A percentile compares a stretch with the other conserved stretches of the same genome.
These are phyloP conservation scores for Botrytis sinoallii DNA, from an alignment of 2,329 filamentous ascomycete species.

Conservation along the genomic window DNA sequence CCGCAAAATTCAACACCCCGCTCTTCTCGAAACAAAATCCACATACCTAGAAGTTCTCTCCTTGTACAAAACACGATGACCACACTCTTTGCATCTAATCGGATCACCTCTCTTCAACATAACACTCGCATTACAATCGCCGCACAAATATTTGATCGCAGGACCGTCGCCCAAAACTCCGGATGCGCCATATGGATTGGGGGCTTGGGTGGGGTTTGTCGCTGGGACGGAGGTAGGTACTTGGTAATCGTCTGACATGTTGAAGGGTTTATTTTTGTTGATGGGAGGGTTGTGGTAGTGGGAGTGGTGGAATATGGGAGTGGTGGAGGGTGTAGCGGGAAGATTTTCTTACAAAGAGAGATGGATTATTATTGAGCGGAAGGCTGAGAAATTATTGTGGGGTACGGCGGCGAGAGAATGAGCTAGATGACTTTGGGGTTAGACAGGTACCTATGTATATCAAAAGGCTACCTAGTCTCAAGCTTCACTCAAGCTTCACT, in stretches of 20 bases:
- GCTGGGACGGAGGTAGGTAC: conserved; percentile 9
- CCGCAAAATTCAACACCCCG: background rate
- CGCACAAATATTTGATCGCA: conserved; percentile 70
- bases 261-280: background rate
- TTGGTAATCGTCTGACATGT: conserved; percentile 18
- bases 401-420: background rate
- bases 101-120: conserved; percentile 73
- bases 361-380: background rate
- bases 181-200: conserved; percentile 37
- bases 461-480: background rate
- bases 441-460: background rate
- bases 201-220: conserved; percentile 26
- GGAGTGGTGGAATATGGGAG: background rate
- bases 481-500: background rate
- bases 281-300: background rate
- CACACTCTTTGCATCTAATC: conserved; percentile 88
- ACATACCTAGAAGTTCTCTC: conserved; percentile 89
- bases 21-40: conserved; percentile 33
- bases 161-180: conserved; percentile 44
- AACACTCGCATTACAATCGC: conserved; percentile 79
- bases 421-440: background rate
- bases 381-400: conserved; percentile 13
- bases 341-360: conserved; percentile 10
- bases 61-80: conserved; percentile 95
- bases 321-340: background rate